Evolutionary conservation across 2,329 filamentous ascomycete genomes (phyloP), one percentile per base, ranked within the genome.

Genomic region (Neonectria ditissima): DNA sequence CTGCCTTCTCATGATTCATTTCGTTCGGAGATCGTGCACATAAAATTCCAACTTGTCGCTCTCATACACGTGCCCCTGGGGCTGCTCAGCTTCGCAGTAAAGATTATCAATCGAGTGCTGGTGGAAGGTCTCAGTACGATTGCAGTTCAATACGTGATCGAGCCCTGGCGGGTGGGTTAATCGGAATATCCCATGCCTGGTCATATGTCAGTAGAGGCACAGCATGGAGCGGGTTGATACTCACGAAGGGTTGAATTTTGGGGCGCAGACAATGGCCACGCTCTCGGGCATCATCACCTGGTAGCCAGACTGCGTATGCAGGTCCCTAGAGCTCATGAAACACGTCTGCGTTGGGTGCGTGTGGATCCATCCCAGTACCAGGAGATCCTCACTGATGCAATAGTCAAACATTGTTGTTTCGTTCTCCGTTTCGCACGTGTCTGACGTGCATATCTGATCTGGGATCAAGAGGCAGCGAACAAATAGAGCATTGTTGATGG

Each of bases 281-380:
- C 93, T 97, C 82, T 99, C 96, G 1, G 94, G 91, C 80, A 98
- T 87, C 93, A 97, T 97, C 63, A 96, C 90, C 79, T 99, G 96
- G 77, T 97, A 98, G 11, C 94, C 94, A 3, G 91, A 90, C 75
- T 97, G 95, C 0, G 97, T 99, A 76, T 99, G 96, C 69, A 98
- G 77, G 75, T 99, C 96, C 53, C 95, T 85, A 52, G 92, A 96
- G 76, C 93, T 97, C 92, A 99, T 97, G 77, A 99, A 99, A 79
- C 96, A 99, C 0, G 93, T 97, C 80, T 99, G 96, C 0, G 91
- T 93, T 0, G 96, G 96, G 77, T 99, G 96, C 0, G 96, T 99
- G 76, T 99, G 96, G 65, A 99, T 99, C 96, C 96, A 99, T 41
- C 95, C 95, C 5, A 97, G 85, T 56, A 97, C 89, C 78, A 97